Conservation (phyloP, 1,284 basidiomycete species). For the Marasmius sp. region DNA sequence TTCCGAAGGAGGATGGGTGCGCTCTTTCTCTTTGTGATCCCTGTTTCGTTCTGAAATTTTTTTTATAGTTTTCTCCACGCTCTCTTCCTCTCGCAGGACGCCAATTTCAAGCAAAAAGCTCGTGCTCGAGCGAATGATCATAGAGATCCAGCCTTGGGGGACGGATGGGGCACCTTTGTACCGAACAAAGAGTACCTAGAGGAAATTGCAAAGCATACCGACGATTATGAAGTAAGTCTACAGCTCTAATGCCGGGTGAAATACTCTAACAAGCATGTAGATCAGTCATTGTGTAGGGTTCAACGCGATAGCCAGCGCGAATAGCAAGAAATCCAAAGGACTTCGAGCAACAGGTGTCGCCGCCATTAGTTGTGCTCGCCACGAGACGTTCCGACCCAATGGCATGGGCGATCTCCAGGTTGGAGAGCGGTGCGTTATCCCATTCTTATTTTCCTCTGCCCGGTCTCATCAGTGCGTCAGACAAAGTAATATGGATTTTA, state of each 20-base stretch:
- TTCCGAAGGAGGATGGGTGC: conserved; percentile 4
- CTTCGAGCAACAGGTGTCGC: conserved; percentile 12
- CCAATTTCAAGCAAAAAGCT: conserved; percentile 28
- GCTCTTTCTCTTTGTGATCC: no score
- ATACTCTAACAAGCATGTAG: not conserved
- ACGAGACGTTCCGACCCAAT: conserved; percentile 5
- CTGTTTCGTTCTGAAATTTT: not conserved
- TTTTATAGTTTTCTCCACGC: conserved; percentile 23
- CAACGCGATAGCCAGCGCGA: not conserved
- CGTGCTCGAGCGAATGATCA: conserved; percentile 16
- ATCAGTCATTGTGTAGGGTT: conserved; percentile 12
- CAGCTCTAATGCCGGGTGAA: no score
- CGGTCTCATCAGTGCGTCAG: conserved; percentile 1
- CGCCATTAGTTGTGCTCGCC: conserved; percentile 8
- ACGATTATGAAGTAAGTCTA: no score
- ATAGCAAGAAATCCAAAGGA: conserved; percentile 9
- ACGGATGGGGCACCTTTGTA: conserved; percentile 28
- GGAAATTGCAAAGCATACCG: no score
- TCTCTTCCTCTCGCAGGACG: conserved; percentile 24
- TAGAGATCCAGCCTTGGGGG: conserved; percentile 22
- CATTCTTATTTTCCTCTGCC: not conserved
- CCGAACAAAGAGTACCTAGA: conserved; percentile 19
- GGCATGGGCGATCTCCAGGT: conserved; percentile 13
- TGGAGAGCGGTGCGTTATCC: conserved; percentile 13
- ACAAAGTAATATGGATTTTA: conserved; percentile 20